Percentiles rank a stretch among this genome's conserved stretches.
phyloP scores from a whole-genome alignment of 208 protist genomes.

The Trypanosoma avium region DNA sequence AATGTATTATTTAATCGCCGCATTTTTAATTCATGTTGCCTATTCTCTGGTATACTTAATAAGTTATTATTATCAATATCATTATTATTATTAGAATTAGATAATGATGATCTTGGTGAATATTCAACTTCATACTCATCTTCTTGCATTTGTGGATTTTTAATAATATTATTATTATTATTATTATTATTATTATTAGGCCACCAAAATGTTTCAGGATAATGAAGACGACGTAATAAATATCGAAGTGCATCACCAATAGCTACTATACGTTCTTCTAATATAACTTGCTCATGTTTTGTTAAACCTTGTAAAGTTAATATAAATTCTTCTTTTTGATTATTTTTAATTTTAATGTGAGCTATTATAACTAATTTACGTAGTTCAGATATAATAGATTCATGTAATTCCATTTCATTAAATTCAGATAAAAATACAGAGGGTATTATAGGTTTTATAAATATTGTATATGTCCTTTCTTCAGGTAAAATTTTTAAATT shows the following conservation, averaged over 20 bases:
- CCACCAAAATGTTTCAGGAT: slow-evolving; percentile 7
- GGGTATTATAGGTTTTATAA: slow-evolving; percentile 14
- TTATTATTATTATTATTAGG: not conserved
- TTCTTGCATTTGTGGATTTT: not conserved
- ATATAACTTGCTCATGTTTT: slow-evolving; percentile 8
- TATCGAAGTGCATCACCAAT: slow-evolving; percentile 64
- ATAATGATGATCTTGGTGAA: not conserved
- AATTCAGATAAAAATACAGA: not conserved
- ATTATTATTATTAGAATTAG: not conserved
- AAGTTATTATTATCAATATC: slow-evolving; percentile 27
- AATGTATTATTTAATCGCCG: slow-evolving; percentile 2
- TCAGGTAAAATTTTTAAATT: not conserved
- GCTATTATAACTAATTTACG: slow-evolving; percentile 38
- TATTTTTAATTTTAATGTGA: not conserved
- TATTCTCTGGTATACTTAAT: not conserved
- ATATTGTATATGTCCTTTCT: slow-evolving; percentile 6
- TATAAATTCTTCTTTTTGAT: slow-evolving; percentile 2
- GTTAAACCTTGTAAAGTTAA: slow-evolving; percentile 7
- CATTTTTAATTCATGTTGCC: slow-evolving; percentile 11
- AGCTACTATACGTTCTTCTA: slow-evolving; percentile 41
- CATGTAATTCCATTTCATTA: slow-evolving; percentile 34
- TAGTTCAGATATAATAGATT: slow-evolving; percentile 43
- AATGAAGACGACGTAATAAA: slow-evolving; percentile 37
- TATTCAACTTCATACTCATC: slow-evolving; percentile 36
- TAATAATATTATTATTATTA: not conserved